Conservation (phyloP, 768 basidiomycete genomes). For the Kwoniella botswanensis region DNA sequence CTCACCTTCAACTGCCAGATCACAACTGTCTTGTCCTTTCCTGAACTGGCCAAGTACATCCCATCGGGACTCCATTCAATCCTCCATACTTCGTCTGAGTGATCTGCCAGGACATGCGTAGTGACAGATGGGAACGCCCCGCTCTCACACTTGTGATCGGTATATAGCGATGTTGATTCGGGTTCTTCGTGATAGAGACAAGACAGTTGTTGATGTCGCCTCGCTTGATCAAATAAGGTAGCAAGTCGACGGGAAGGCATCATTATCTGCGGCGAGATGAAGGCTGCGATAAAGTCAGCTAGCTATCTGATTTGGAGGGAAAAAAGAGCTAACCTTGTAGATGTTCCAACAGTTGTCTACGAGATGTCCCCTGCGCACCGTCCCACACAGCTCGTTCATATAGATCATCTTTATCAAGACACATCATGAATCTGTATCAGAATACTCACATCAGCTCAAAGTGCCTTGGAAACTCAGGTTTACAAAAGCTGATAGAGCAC, state of each 20-base stretch:
- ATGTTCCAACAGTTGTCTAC: conserved; percentile 73
- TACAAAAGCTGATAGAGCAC: conserved; percentile 31
- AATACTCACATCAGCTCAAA: conserved; percentile 28
- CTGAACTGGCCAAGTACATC: conserved; percentile 78
- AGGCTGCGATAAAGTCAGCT: conserved; percentile 64
- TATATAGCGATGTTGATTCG: conserved; percentile 76
- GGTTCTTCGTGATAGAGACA: conserved; percentile 82
- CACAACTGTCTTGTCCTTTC: conserved; percentile 83
- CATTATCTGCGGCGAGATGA: conserved; percentile 89
- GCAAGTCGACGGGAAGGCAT: conserved; percentile 87
- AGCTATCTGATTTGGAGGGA: background rate
- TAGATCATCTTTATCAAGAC: conserved; percentile 80
- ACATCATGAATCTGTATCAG: conserved; percentile 81
- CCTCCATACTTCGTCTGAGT: conserved; percentile 94
- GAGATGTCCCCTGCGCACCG: conserved; percentile 79
- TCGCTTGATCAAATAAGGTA: conserved; percentile 82
- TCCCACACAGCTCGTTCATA: conserved; percentile 84
- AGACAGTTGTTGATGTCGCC: conserved; percentile 73
- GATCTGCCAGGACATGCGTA: conserved; percentile 81
- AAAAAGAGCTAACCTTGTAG: conserved; percentile 72
- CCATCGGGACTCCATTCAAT: conserved; percentile 95
- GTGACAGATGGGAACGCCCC: conserved; percentile 80
- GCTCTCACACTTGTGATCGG: conserved; percentile 81
- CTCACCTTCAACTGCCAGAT: conserved; percentile 83
- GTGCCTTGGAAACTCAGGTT: too few relatives aligned